A percentile compares a stretch with the other conserved stretches of the same genome.
These are phyloP conservation scores for Candida rishiriensis DNA, from an alignment of 805 yeast species.

Conservation along the genomic window DNA sequence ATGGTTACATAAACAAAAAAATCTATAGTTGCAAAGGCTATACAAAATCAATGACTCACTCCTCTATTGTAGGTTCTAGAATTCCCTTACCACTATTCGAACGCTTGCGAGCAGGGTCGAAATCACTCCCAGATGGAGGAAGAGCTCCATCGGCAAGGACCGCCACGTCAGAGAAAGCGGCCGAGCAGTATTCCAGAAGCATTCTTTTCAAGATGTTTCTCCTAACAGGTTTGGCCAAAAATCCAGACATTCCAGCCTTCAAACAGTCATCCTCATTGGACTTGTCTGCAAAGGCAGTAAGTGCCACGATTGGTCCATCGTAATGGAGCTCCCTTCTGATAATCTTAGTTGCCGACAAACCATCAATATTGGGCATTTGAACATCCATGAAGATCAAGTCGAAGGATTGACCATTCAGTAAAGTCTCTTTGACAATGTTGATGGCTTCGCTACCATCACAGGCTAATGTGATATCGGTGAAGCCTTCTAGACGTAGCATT, in stretches of 20 bases:
- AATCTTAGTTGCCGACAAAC: slow-evolving; percentile 73
- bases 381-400: slow-evolving; percentile 94
- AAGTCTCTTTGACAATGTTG: slow-evolving; percentile 50
- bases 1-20: too few species aligned
- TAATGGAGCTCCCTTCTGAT: slow-evolving; percentile 62
- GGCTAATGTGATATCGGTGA: slow-evolving; percentile 66
- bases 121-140: neutral
- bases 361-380: slow-evolving; percentile 95
- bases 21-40: too few species aligned
- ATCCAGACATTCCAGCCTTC: slow-evolving; percentile 90
- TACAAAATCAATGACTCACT: neutral
- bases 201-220: slow-evolving; percentile 62
- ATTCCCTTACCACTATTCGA: slow-evolving; percentile 1
- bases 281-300: slow-evolving; percentile 94
- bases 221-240: slow-evolving; percentile 82
- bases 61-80: slow-evolving; percentile 10
- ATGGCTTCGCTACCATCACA: slow-evolving; percentile 91
- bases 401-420: slow-evolving; percentile 38
- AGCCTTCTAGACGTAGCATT: slow-evolving; percentile 84
- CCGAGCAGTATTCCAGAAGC: slow-evolving; percentile 39
- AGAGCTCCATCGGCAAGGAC: neutral
- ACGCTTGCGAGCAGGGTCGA: neutral
- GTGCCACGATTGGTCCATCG: slow-evolving; percentile 78
- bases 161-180: neutral
- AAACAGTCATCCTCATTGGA: slow-evolving; percentile 82